A percentile compares a stretch with the other conserved stretches of the same genome.
Conservation (phyloP, 2,329 filamentous ascomycete species). For the Penicillium polonicum region DNA sequence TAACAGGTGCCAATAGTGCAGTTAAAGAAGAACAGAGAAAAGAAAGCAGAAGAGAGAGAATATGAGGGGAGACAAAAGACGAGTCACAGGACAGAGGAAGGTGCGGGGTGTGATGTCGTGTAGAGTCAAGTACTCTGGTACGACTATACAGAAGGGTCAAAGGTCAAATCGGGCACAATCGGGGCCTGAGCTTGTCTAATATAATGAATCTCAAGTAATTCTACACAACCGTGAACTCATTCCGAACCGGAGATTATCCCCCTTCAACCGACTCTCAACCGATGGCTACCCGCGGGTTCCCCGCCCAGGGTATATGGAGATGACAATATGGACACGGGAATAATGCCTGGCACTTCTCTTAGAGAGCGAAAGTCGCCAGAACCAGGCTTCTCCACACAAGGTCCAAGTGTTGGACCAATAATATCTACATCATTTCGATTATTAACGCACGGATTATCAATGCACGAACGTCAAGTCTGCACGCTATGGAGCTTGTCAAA, state of each 20-base stretch:
- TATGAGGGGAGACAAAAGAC: background rate
- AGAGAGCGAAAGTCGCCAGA: background rate
- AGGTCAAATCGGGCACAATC: background rate
- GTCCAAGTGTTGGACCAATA: constrained; percentile 8
- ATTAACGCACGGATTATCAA: constrained; percentile 8
- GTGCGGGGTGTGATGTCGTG: constrained; percentile 10
- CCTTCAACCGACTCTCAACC: constrained; percentile 7
- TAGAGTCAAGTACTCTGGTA: background rate
- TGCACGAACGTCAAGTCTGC: background rate
- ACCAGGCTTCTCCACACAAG: background rate
- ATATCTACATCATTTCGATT: constrained; percentile 7
- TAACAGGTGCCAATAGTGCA: background rate
- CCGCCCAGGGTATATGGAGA: background rate
- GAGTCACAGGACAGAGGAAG: constrained; percentile 22
- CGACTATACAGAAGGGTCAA: background rate
- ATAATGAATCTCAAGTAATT: constrained; percentile 1
- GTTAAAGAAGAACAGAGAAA: constrained; percentile 1
- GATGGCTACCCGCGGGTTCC: background rate
- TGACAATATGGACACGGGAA: background rate
- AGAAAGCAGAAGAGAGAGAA: constrained; percentile 1
- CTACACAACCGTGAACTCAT: constrained; percentile 1
- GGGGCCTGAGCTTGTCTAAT: constrained; percentile 16
- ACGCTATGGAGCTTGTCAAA: constrained; percentile 11
- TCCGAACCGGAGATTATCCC: constrained; percentile 5
- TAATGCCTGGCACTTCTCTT: background rate